A percentile compares a stretch with the other conserved stretches of the same genome.
These are phyloP conservation scores for Perkinsus chesapeaki DNA, from an alignment of 169 alveolate species.

Conservation along the genomic window DNA sequence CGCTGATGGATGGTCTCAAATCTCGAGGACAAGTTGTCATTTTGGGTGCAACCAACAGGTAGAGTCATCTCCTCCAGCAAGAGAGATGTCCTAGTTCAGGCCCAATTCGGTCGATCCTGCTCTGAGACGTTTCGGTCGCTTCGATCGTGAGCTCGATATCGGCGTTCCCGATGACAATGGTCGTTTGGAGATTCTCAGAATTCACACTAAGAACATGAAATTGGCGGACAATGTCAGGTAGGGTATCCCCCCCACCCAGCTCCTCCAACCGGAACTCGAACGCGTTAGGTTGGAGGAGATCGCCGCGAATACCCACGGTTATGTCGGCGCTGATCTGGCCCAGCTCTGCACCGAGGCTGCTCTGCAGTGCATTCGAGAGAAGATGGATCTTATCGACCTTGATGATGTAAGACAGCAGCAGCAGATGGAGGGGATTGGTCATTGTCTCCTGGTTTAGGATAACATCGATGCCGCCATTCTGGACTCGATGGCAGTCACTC, in stretches of 20 bases:
- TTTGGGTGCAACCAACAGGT: conserved; percentile 70
- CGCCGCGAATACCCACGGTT: conserved; percentile 98
- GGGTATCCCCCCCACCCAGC: neutral
- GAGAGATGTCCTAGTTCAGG: neutral
- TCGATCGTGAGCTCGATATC: conserved; percentile 95
- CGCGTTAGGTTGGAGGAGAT: conserved; percentile 79
- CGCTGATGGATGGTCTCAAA: conserved; percentile 98
- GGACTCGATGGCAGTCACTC: conserved; percentile 97
- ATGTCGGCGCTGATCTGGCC: conserved; percentile 77
- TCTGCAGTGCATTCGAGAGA: conserved; percentile 96
- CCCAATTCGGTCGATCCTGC: conserved; percentile 99
- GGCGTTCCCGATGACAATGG: conserved; percentile 99
- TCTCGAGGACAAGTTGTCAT: conserved; percentile 99
- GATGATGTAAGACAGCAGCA: conserved; percentile 66
- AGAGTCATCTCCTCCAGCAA: neutral
- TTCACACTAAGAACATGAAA: conserved; percentile 98
- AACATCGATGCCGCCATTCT: conserved; percentile 95
- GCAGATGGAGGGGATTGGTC: neutral
- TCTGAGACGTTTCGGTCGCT: conserved; percentile 93
- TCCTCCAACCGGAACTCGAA: neutral
- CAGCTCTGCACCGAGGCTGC: conserved; percentile 97
- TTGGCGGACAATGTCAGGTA: conserved; percentile 88
- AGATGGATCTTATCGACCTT: conserved; percentile 97
- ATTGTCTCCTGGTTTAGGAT: conserved; percentile 37
- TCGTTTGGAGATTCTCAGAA: conserved; percentile 94